These are phyloP conservation scores for Suhomyces coccinellae DNA, from an alignment of 1,139 yeast genomes.

Conservation along the genomic window DNA sequence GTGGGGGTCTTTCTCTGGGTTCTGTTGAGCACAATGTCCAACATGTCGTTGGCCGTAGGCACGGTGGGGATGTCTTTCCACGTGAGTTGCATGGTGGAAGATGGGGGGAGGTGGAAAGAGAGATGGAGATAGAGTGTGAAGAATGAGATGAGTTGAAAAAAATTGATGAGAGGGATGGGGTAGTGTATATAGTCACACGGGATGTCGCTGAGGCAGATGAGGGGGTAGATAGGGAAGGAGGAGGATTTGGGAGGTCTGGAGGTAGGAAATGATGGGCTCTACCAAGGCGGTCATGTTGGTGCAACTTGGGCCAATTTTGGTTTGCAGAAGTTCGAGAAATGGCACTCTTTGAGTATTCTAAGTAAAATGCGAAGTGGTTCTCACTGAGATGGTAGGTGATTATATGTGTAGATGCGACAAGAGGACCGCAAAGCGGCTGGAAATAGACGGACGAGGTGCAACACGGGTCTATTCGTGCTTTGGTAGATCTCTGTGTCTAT, in stretches of 20 bases:
- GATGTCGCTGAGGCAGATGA: not conserved
- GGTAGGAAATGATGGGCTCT: not conserved
- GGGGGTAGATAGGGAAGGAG: not conserved
- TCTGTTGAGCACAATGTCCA: slow-evolving; percentile 94
- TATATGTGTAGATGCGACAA: too few relatives aligned
- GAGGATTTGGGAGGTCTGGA: not conserved
- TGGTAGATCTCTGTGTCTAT: too few relatives aligned
- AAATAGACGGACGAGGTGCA: too few relatives aligned
- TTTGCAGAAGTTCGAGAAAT: not conserved
- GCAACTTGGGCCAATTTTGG: not conserved
- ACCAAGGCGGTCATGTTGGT: not conserved
- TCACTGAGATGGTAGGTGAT: too few relatives aligned
- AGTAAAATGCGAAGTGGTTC: too few relatives aligned
- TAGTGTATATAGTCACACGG: slow-evolving; percentile 1
- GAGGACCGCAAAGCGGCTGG: too few relatives aligned
- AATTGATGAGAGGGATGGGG: slow-evolving; percentile 4
- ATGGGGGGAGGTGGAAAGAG: slow-evolving; percentile 3
- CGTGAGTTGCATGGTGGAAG: slow-evolving; percentile 76
- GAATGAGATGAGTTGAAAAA: slow-evolving; percentile 3
- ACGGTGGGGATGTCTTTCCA: slow-evolving; percentile 98
- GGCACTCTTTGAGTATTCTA: not conserved
- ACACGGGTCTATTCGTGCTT: too few relatives aligned
- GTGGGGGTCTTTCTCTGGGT: slow-evolving; percentile 99
- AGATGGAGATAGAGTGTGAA: not conserved
- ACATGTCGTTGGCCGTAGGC: slow-evolving; percentile 85